These are phyloP conservation scores for Lactarius vividus DNA, from an alignment of 768 basidiomycete species.

Conservation along the genomic window DNA sequence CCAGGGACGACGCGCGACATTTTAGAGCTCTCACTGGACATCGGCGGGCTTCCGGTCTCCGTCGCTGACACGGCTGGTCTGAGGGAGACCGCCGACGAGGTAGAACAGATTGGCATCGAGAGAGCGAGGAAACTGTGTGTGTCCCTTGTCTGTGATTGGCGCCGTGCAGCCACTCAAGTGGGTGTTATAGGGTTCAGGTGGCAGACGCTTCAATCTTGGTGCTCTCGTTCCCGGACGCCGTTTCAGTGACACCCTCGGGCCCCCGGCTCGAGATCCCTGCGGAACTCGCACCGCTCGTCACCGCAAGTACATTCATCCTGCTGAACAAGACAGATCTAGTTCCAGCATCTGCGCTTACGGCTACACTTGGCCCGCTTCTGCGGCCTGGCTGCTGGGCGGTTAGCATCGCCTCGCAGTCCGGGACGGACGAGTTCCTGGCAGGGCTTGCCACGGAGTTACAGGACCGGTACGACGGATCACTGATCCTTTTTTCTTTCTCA, in stretches of 20 bases:
- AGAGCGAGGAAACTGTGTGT: conserved; percentile 63
- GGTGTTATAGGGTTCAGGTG: conserved; percentile 48
- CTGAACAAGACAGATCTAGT: conserved; percentile 77
- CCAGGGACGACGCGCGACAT: conserved; percentile 91
- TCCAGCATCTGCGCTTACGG: conserved; percentile 17
- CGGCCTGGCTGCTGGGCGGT: conserved; percentile 45
- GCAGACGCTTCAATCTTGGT: conserved; percentile 81
- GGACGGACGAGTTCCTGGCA: conserved; percentile 56
- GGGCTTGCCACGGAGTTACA: conserved; percentile 54
- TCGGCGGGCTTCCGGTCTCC: conserved; percentile 80
- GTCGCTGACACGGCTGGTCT: conserved; percentile 87
- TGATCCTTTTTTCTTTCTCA: not conserved
- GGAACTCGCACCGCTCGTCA: conserved; percentile 50
- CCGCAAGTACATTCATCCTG: conserved; percentile 60
- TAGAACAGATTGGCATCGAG: conserved; percentile 81
- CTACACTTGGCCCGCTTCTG: conserved; percentile 1
- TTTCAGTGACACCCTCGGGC: conserved; percentile 16
- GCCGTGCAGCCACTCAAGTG: not conserved
- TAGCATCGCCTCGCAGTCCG: conserved; percentile 60
- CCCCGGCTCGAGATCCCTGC: conserved; percentile 40
- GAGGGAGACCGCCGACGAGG: conserved; percentile 60
- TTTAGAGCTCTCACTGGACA: conserved; percentile 79
- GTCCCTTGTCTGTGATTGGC: conserved; percentile 32
- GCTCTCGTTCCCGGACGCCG: conserved; percentile 59
- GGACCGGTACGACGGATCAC: conserved; percentile 40